Percentiles rank a stretch among this genome's conserved stretches.
These are phyloP conservation scores for Hanseniaspora opuntiae DNA, from an alignment of 805 yeast species.

Conservation along the genomic window DNA sequence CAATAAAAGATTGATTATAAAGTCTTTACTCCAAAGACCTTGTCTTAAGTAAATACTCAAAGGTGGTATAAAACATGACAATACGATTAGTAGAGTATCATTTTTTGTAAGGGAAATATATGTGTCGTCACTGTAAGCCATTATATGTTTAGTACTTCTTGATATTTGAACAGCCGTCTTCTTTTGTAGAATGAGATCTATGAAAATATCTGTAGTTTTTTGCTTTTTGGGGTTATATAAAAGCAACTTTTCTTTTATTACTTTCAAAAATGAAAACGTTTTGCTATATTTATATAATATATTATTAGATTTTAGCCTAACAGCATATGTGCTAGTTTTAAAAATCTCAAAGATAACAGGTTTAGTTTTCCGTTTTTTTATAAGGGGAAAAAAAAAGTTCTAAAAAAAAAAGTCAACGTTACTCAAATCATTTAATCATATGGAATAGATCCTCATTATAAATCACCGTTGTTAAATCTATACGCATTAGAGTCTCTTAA, in stretches of 20 bases:
- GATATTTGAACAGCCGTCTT: not conserved
- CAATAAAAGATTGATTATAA: constrained; percentile 34
- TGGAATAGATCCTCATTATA: constrained; percentile 18
- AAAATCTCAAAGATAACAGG: no score
- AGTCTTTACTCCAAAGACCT: constrained; percentile 45
- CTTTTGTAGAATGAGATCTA: not conserved
- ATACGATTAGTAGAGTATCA: not conserved
- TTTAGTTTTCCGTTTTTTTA: no score
- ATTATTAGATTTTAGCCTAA: no score
- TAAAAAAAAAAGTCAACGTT: not conserved
- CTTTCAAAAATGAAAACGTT: no score
- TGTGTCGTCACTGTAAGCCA: not conserved
- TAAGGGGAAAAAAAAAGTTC: not conserved
- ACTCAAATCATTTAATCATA: not conserved
- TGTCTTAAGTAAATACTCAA: constrained; percentile 54
- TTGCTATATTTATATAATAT: no score
- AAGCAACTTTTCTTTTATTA: no score
- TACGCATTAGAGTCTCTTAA: constrained; percentile 86
- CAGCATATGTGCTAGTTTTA: no score
- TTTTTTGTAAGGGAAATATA: constrained; percentile 8
- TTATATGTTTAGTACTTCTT: not conserved
- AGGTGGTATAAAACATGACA: constrained; percentile 57
- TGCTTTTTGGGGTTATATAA: no score
- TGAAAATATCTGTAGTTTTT: no score
- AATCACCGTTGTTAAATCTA: constrained; percentile 66